Percentiles rank a stretch among this genome's conserved stretches.
These are phyloP conservation scores for Gracilaria gracilis DNA, from an alignment of 23 red algal species.

Conservation along the genomic window DNA sequence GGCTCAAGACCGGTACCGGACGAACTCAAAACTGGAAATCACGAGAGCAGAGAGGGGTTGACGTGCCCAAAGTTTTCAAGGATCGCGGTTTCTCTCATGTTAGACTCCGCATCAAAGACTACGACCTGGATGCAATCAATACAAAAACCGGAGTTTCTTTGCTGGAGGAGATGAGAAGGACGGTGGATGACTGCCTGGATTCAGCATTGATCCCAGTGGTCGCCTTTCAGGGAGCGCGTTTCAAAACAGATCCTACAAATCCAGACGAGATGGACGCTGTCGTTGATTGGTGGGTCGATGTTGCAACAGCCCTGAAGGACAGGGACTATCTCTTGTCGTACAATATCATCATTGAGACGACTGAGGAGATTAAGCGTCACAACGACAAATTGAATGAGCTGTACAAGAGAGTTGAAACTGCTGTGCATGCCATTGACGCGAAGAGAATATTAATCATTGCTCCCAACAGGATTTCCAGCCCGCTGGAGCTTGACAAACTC, in stretches of 20 bases:
- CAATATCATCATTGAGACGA: constrained; percentile 29
- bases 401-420: constrained; percentile 2
- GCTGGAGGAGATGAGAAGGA: constrained; percentile 12
- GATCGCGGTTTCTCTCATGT: constrained; percentile 11
- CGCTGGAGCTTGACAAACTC: constrained; percentile 6
- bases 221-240: constrained; percentile 8
- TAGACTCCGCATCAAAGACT: constrained; percentile 22
- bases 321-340: constrained; percentile 31
- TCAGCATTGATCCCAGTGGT: background rate
- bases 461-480: constrained; percentile 29
- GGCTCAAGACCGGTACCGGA: background rate
- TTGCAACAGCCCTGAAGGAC: constrained; percentile 8
- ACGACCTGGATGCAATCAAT: background rate
- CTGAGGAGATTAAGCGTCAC: background rate
- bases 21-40: constrained; percentile 21
- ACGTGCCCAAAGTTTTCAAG: constrained; percentile 14
- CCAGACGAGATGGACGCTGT: background rate
- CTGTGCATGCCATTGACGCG: constrained; percentile 32
- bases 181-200: constrained; percentile 19
- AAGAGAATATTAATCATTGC: constrained; percentile 16
- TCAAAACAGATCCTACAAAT: constrained; percentile 20
- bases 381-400: constrained; percentile 26
- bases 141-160: background rate
- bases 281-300: constrained; percentile 13
- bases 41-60: background rate